Base-by-base conservation (phyloP, 2,329 filamentous ascomycete species). In the Cladosporium oxysporum region DNA sequence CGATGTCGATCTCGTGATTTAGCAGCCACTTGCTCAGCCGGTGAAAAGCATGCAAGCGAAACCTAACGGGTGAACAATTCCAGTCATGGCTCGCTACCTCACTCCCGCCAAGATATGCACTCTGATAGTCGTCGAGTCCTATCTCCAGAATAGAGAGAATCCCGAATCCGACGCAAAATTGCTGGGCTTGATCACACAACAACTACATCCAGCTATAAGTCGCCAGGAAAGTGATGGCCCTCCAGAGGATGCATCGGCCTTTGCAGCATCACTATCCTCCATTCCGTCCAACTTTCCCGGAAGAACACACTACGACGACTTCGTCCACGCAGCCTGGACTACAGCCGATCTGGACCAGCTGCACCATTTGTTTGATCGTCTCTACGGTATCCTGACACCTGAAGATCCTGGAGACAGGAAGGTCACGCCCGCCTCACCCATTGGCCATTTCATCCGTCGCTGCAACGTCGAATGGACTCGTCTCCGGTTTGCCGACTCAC, bases 21-120 rank as follows among this genome's bases (percentile, higher is more conserved):
- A 47, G 41, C 41, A 21, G n/a, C 41, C 21, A 47, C 41, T 47
- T 47, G n/a, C 12, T 5, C 23, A 26, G 14, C 35, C 12, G 21
- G 11, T 21, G 18, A 44, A 57, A 37, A 63, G 50, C 35, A 63
- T 65, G 62, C 26, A 37, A 29, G 8, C 7, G 76, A 74, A 68
- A 62, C 50, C 61, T 11, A 29, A 57, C 33, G 50, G 33, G 16
- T 63, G 50, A 63, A 63, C 29, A 47, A n/a, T 18, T 31, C 35
- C 57, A 44, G 29, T 29, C 55, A 96, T 94, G 90, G 86, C 90
- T 72, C 90, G 91, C 66, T 96, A 90, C 77, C 84, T 98, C 55
- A 96, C 91, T n/a, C 91, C 94, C 14, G 89, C 92, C 71, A 96
- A 95, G 76, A 86, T 98, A 71, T 90, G 90, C 74, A 84, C 97